phyloP scores from a whole-genome alignment of 2,329 filamentous ascomycete genomes.

The Verticillium isaacii region DNA sequence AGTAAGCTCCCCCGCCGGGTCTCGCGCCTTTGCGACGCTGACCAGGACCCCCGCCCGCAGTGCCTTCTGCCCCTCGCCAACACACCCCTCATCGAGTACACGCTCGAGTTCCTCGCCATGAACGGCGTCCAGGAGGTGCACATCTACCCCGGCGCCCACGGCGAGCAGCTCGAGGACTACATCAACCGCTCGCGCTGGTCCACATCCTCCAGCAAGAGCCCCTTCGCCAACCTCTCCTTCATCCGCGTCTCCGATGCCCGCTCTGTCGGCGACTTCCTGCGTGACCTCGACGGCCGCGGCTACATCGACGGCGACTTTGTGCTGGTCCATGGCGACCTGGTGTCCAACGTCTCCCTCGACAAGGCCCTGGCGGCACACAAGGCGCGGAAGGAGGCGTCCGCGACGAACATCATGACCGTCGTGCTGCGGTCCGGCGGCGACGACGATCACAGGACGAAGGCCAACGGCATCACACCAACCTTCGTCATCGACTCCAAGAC shows the following conservation, averaged over 20 bases:
- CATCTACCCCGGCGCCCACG: conserved; percentile 85
- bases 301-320: conserved; percentile 89
- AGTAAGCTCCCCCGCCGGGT: conserved; percentile 45
- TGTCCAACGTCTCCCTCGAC: conserved; percentile 86
- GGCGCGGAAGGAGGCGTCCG: conserved; percentile 74
- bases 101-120: conserved; percentile 91
- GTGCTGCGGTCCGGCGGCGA: conserved; percentile 74
- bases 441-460: conserved; percentile 68
- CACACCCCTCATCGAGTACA: conserved; percentile 94
- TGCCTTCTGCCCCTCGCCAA: conserved; percentile 93
- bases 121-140: conserved; percentile 93
- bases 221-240: conserved; percentile 78
- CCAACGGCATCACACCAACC: conserved; percentile 68
- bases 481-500: conserved; percentile 82
- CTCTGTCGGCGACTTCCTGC: conserved; percentile 89
- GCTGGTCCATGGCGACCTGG: conserved; percentile 85
- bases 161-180: conserved; percentile 81
- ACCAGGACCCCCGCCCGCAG: conserved; percentile 36
- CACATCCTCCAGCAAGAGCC: conserved; percentile 45
- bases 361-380: conserved; percentile 73
- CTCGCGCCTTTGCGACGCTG: conserved; percentile 9
- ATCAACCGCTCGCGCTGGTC: conserved; percentile 74
- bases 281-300: conserved; percentile 82
- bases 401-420: conserved; percentile 97
- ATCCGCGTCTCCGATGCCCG: conserved; percentile 78